phyloP scores from a whole-genome alignment of 345 rosid species.

The Angophora floribunda region DNA sequence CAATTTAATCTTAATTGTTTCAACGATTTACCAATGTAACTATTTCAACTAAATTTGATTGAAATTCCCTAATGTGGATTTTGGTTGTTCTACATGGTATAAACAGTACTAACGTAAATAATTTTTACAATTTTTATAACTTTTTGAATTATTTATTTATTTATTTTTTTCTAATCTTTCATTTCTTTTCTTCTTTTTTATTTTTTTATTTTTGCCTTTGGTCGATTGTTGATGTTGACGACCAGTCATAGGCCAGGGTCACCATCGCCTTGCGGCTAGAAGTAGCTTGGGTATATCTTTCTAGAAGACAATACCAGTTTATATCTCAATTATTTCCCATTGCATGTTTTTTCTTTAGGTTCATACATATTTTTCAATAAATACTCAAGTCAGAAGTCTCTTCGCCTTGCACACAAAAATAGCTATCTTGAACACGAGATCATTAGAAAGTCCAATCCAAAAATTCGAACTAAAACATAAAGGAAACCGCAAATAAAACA shows the following conservation, averaged over 20 bases:
- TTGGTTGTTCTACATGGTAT: fast-evolving
- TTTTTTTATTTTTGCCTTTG: background rate
- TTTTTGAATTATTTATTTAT: background rate
- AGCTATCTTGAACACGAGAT: background rate
- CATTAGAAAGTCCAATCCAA: background rate
- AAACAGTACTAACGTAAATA: fast-evolving
- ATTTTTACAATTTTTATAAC: background rate
- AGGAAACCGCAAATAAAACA: background rate
- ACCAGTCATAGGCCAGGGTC: background rate
- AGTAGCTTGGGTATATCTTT: background rate
- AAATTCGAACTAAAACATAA: background rate
- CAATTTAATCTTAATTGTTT: fast-evolving
- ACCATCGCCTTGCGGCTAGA: background rate
- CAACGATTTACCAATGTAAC: background rate
- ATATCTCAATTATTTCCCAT: background rate
- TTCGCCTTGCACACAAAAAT: background rate
- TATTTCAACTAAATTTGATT: background rate
- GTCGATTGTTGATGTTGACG: background rate
- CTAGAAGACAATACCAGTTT: background rate
- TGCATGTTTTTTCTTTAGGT: background rate
- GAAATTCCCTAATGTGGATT: fast-evolving
- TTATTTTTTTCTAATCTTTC: background rate
- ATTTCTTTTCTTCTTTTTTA: background rate
- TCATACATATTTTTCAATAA: background rate
- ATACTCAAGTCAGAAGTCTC: background rate